Percentiles rank a stretch among this genome's conserved stretches.
phyloP scores from a whole-genome alignment of 441 rosid species.

The Gossypium laxum region DNA sequence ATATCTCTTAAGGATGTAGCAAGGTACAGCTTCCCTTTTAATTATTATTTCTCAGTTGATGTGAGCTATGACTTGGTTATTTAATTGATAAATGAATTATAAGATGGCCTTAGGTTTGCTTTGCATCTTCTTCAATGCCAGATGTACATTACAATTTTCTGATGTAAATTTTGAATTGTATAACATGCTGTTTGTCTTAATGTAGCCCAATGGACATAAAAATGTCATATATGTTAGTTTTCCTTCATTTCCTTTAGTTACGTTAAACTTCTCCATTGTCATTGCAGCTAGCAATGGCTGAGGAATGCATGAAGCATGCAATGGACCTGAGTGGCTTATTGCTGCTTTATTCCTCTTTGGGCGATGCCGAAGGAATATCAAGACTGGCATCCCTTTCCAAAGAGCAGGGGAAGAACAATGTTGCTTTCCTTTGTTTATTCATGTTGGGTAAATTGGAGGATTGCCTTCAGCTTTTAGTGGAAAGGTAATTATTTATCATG shows the following conservation, averaged over 20 bases:
- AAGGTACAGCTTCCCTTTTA: not conserved
- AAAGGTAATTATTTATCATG: slow-evolving; percentile 42
- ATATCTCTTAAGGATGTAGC: not conserved
- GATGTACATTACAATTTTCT: not conserved
- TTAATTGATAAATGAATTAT: not conserved
- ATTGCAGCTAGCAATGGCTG: slow-evolving; percentile 87
- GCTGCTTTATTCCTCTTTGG: slow-evolving; percentile 83
- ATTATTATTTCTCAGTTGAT: not conserved
- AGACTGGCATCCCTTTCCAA: slow-evolving; percentile 69
- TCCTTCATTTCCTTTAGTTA: not conserved
- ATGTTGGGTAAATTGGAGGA: slow-evolving; percentile 89
- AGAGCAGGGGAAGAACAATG: slow-evolving; percentile 91
- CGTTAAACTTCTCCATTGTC: not conserved
- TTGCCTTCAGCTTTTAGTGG: slow-evolving; percentile 82
- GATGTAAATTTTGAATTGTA: not conserved
- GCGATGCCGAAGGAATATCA: slow-evolving; percentile 80
- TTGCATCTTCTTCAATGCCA: not conserved
- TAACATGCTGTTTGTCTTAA: not conserved
- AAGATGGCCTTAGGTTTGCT: not conserved
- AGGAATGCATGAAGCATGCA: slow-evolving; percentile 84
- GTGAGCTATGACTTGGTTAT: not conserved
- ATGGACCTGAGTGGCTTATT: slow-evolving; percentile 84
- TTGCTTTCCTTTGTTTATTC: slow-evolving; percentile 80
- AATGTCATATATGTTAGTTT: not conserved
- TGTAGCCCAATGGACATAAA: not conserved